Conservation (phyloP, 352 stramenopile genomes). For the Phytophthora melonis region DNA sequence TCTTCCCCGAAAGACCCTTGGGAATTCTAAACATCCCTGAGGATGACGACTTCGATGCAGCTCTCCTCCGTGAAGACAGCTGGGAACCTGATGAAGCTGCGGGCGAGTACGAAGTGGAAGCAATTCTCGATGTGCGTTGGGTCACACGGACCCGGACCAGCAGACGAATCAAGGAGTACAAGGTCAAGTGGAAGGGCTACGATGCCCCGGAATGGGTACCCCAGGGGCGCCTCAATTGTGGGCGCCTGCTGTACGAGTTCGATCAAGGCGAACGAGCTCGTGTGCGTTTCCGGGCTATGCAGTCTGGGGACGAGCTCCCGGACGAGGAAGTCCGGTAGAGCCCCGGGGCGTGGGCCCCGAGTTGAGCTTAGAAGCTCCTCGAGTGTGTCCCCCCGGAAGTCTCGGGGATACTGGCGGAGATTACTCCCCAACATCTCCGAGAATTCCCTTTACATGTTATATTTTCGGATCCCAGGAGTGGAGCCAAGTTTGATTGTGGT, state of each 20-base stretch:
- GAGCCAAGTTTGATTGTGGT: too few species aligned
- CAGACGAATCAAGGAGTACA: neutral
- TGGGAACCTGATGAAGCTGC: neutral
- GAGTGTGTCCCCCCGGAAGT: neutral
- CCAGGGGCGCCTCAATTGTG: slow-evolving; percentile 1
- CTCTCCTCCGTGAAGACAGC: slow-evolving; percentile 5
- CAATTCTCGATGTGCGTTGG: slow-evolving; percentile 10
- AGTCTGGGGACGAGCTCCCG: neutral
- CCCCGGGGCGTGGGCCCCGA: neutral
- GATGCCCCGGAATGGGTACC: neutral
- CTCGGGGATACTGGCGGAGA: too few species aligned
- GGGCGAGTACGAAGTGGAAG: slow-evolving; percentile 11
- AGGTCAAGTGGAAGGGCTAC: slow-evolving; percentile 10
- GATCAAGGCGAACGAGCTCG: neutral
- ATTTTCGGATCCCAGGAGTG: too few species aligned
- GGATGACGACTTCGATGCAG: neutral
- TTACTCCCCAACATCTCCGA: too few species aligned
- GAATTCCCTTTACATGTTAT: too few species aligned
- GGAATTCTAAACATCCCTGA: neutral
- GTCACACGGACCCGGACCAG: neutral
- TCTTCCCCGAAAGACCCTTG: neutral
- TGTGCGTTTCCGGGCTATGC: neutral
- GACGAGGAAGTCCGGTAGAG: neutral
- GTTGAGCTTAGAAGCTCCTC: neutral
- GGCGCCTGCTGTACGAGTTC: slow-evolving; percentile 3